Evolutionary conservation across 176 grass and related monocot species (phyloP), one percentile per base, ranked within the genome.

Genomic region (Saccharum spontaneum): DNA sequence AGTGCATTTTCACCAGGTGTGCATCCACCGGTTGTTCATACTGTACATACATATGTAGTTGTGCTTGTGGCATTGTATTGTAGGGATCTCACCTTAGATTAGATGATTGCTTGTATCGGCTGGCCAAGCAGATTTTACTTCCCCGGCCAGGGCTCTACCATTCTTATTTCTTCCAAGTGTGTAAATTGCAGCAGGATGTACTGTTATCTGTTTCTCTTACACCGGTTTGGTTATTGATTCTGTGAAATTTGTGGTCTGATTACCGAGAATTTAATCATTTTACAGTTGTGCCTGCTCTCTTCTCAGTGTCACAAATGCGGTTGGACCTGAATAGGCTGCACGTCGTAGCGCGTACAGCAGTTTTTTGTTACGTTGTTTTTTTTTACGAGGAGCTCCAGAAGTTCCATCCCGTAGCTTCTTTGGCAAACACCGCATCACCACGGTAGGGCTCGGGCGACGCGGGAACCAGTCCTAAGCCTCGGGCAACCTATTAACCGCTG

Each of bases 1-100:
- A 44, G 40, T 22, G 11, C 69, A 26, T 72, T 72, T 72, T 45
- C 69, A 44, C 22, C 2, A 40, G 30, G 16, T 67, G 31, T 34
- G 64, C 63, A 67, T 43, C 40, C 6, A 44, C 11, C 5, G 9
- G 13, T 73, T 77, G 43, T 52, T 82, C 82, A 73, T 82, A 36
- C 34, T 78, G 82, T 91, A 85, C 59, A 88, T 77, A 24, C 59
- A 79, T 31, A 62, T 85, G 57, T 88, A 68, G 64, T 82, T 63
- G 16, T 74, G 79, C 18, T 78, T 85, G 22, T 4, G 64, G 55
- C 43, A 48, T 85, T 50, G 55, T 77, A 57, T 85, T 50, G 44
- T 73, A 82, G 78, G 30, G 38, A 88, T 70, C 60, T 75, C 59
- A 74, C 61, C 75, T 62, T 62, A 74, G 7, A 67, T 39, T 61